These are phyloP conservation scores for Gentiana straminea DNA, from an alignment of 257 asterid genomes.

Conservation along the genomic window DNA sequence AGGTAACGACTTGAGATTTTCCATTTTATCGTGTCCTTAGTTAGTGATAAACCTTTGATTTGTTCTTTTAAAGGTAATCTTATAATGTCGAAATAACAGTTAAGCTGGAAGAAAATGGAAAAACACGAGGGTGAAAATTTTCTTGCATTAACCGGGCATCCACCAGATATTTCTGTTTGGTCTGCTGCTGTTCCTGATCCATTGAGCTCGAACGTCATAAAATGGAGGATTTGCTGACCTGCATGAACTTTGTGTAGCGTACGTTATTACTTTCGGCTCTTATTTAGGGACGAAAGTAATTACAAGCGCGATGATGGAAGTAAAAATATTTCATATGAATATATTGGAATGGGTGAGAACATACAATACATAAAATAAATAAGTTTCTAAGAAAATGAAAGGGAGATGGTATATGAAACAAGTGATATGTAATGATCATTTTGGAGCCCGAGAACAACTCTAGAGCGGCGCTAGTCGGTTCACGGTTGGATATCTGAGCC, in stretches of 20 bases:
- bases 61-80: background rate
- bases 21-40: background rate
- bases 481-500: conserved; percentile 12
- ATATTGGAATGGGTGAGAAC: too few relatives aligned
- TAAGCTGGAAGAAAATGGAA: conserved; percentile 27
- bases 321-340: too few relatives aligned
- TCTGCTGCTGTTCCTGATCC: conserved; percentile 43
- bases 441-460: conserved; percentile 15
- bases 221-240: conserved; percentile 39
- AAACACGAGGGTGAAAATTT: conserved; percentile 46
- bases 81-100: conserved; percentile 7
- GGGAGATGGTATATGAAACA: too few relatives aligned
- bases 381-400: too few relatives aligned
- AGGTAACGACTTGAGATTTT: conserved; percentile 20
- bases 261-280: too few relatives aligned
- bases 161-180: conserved; percentile 52
- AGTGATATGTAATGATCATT: too few relatives aligned
- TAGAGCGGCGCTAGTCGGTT: conserved; percentile 25
- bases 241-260: background rate
- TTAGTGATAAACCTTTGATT: background rate
- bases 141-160: conserved; percentile 59
- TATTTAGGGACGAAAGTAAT: too few relatives aligned
- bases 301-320: too few relatives aligned
- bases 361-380: too few relatives aligned
- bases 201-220: conserved; percentile 28